Conservation (phyloP, 352 stramenopile species). For the Pythium myriotylum region DNA sequence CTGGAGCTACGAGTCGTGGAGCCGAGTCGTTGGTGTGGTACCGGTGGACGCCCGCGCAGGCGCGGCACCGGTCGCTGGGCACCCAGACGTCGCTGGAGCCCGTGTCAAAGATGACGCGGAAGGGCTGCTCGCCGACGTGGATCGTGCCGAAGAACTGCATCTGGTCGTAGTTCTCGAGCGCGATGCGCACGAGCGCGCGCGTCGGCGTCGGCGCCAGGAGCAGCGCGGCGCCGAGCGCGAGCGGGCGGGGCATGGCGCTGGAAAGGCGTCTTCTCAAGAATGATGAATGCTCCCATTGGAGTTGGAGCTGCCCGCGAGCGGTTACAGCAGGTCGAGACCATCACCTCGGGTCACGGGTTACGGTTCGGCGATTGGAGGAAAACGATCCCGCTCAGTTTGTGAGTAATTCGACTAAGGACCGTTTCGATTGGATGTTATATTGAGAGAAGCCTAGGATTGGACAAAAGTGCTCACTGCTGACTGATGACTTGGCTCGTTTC, state of each 20-base stretch:
- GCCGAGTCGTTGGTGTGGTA: conserved; percentile 29
- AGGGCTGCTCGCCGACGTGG: conserved; percentile 34
- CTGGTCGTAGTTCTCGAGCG: conserved; percentile 43
- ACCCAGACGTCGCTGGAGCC: conserved; percentile 49
- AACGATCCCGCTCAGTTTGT: not conserved
- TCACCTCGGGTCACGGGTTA: not conserved
- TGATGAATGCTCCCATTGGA: not conserved
- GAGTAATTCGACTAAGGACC: not conserved
- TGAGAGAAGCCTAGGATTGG: not conserved
- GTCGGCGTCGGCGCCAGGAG: not conserved
- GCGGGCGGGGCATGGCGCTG: not conserved
- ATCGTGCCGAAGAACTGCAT: conserved; percentile 47
- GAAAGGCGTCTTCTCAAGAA: not conserved
- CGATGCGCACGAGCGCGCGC: conserved; percentile 24
- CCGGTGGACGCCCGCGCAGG: conserved; percentile 33
- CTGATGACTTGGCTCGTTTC: conserved; percentile 2
- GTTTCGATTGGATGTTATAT: not conserved
- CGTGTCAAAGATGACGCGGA: conserved; percentile 54
- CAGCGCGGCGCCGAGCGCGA: not conserved
- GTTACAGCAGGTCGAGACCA: not conserved
- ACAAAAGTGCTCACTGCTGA: not conserved
- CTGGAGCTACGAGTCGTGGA: not conserved
- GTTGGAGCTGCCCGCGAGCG: not conserved
- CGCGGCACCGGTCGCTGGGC: conserved; percentile 28
- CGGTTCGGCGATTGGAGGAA: not conserved